Evolutionary conservation across 352 stramenopile species (phyloP).

Genomic region (Globisporangium apiculatum): DNA sequence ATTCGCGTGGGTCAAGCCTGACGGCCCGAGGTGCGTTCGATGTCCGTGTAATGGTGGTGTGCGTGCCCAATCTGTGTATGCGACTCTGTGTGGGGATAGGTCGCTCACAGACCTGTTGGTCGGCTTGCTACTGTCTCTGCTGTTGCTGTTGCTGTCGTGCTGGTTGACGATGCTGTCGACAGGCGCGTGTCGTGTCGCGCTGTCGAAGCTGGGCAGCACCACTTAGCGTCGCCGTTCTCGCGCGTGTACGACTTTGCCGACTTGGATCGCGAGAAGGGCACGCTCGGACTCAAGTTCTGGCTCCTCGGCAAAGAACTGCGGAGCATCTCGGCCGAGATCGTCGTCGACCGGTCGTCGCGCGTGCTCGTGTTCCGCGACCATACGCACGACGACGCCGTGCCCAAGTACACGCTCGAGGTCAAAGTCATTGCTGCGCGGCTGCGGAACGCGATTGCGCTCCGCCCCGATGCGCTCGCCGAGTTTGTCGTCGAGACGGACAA

Average conservation of each 20-base stretch:
- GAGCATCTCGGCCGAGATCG: conserved; percentile 66
- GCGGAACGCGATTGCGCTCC: conserved; percentile 50
- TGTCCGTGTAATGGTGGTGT: neutral
- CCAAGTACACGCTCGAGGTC: conserved; percentile 75
- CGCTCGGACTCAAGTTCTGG: conserved; percentile 62
- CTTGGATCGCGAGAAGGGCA: conserved; percentile 65
- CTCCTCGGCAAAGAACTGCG: conserved; percentile 64
- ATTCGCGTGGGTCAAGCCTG: conserved; percentile 77
- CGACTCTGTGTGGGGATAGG: neutral
- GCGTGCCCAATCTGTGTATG: neutral
- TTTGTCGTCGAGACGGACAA: conserved; percentile 64
- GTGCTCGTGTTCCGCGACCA: conserved; percentile 77
- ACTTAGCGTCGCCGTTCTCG: conserved; percentile 47
- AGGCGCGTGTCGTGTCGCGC: conserved; percentile 70
- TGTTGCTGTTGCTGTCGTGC: conserved; percentile 1
- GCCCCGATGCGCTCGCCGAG: conserved; percentile 50
- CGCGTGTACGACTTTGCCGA: conserved; percentile 84
- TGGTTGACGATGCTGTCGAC: conserved; percentile 1
- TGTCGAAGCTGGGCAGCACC: conserved; percentile 35
- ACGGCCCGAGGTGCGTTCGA: conserved; percentile 51
- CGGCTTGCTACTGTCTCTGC: too few relatives aligned
- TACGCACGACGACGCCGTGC: conserved; percentile 29
- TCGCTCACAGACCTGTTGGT: too few relatives aligned
- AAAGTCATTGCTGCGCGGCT: conserved; percentile 77
- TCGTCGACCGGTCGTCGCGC: conserved; percentile 69